A percentile compares a stretch with the other conserved stretches of the same genome.
Conservation (phyloP, 108 stramenopile species). For the Cyclotella atomus region DNA sequence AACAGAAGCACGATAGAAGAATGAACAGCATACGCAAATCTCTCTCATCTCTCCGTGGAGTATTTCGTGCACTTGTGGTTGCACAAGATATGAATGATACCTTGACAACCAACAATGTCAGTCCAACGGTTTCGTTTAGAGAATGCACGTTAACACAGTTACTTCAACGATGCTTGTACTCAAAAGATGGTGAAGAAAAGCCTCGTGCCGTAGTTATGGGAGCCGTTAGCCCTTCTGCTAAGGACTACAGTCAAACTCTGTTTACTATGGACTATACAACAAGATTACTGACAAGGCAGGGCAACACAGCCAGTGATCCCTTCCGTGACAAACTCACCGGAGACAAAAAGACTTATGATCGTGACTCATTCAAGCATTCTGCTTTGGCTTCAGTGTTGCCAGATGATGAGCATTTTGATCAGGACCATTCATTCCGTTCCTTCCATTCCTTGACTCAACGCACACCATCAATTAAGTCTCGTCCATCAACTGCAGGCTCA, state of each 20-base stretch:
- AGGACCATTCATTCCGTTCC: slow-evolving; percentile 5
- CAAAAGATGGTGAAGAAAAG: slow-evolving; percentile 7
- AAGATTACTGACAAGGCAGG: slow-evolving; percentile 54
- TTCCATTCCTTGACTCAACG: not conserved
- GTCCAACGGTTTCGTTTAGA: slow-evolving; percentile 57
- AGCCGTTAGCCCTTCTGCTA: slow-evolving; percentile 53
- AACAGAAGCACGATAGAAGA: slow-evolving; percentile 19
- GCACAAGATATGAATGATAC: not conserved
- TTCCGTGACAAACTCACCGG: slow-evolving; percentile 25
- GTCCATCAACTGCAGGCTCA: slow-evolving; percentile 6
- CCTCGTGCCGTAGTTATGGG: slow-evolving; percentile 63
- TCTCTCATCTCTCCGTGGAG: slow-evolving; percentile 54
- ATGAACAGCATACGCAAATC: slow-evolving; percentile 53
- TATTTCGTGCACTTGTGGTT: slow-evolving; percentile 49
- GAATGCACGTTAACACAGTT: slow-evolving; percentile 80
- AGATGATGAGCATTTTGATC: not conserved
- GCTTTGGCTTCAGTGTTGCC: slow-evolving; percentile 7
- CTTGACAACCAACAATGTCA: not conserved
- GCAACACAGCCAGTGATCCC: slow-evolving; percentile 60
- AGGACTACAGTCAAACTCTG: slow-evolving; percentile 68
- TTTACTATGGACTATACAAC: slow-evolving; percentile 67
- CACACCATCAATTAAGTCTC: slow-evolving; percentile 2
- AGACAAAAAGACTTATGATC: slow-evolving; percentile 8
- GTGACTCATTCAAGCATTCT: slow-evolving; percentile 10
- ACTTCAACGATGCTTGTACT: slow-evolving; percentile 72